A percentile compares a stretch with the other conserved stretches of the same genome.
Evolutionary conservation across 331 rosid genomes (phyloP).

Genomic region (Acacia concinna): DNA sequence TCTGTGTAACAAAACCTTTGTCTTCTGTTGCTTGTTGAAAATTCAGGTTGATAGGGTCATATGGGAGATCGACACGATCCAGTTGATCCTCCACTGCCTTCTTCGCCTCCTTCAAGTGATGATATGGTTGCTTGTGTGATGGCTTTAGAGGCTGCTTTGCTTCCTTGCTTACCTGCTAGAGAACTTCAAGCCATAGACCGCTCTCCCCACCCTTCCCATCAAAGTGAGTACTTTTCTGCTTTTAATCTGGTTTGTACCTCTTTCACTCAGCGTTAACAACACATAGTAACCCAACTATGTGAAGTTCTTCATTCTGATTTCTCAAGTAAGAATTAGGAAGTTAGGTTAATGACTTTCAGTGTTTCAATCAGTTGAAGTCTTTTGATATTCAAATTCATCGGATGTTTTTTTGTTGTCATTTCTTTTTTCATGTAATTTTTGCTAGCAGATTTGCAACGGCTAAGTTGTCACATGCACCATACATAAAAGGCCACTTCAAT

Average conservation of each 20-base stretch:
- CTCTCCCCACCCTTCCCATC: slow-evolving; percentile 94
- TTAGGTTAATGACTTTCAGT: background rate
- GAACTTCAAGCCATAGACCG: slow-evolving; percentile 98
- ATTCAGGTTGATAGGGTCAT: slow-evolving; percentile 1
- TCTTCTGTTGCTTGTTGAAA: background rate
- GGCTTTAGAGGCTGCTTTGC: slow-evolving; percentile 92
- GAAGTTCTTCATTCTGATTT: slow-evolving; percentile 2
- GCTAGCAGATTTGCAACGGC: background rate
- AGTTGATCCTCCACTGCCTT: slow-evolving; percentile 50
- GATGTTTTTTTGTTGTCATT: background rate
- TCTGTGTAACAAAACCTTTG: background rate
- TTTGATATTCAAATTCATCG: background rate
- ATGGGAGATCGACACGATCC: slow-evolving; percentile 73
- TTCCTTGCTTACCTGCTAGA: slow-evolving; percentile 94
- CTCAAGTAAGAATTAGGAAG: background rate
- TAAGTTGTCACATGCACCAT: no score
- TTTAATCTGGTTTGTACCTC: background rate
- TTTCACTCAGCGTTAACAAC: background rate
- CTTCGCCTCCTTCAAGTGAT: slow-evolving; percentile 61
- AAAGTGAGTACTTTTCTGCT: slow-evolving; percentile 51
- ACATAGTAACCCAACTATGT: background rate
- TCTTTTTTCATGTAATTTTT: background rate
- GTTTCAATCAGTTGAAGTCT: background rate
- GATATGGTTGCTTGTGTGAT: slow-evolving; percentile 74
- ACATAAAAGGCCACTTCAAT: no score